Evolutionary conservation across 2,329 filamentous ascomycete species (phyloP).

Genomic region (Exophiala bonariae): DNA sequence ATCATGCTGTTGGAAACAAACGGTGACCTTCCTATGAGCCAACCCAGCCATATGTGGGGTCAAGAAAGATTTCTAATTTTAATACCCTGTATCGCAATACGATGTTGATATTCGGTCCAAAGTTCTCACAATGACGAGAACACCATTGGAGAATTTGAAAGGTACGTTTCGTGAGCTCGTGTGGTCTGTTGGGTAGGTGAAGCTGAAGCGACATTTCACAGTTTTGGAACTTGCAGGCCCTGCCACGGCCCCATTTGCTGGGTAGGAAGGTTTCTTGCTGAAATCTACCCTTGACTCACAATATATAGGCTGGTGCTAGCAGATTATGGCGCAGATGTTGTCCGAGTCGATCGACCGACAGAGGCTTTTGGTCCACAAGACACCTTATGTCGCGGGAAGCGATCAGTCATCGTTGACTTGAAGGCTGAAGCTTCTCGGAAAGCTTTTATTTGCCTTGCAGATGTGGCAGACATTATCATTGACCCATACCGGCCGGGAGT

Average conservation of each 20-base stretch:
- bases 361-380: conserved; percentile 66
- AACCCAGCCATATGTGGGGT: too few relatives aligned
- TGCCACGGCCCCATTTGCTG: conserved; percentile 37
- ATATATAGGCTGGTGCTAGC: conserved; percentile 62
- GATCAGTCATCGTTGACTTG: conserved; percentile 63
- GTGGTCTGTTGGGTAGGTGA: too few relatives aligned
- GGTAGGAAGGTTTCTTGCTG: conserved; percentile 1
- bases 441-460: conserved; percentile 60
- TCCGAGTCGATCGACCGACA: conserved; percentile 68
- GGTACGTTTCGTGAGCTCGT: background rate
- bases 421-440: conserved; percentile 54
- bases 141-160: conserved; percentile 53
- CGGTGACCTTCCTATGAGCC: too few relatives aligned
- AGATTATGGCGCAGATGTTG: conserved; percentile 73
- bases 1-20: too few relatives aligned
- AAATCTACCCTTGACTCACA: background rate
- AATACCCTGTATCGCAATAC: too few relatives aligned
- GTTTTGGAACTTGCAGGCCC: conserved; percentile 75
- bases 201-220: conserved; percentile 43
- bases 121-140: background rate
- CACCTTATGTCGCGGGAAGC: conserved; percentile 41
- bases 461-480: conserved; percentile 64
- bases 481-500: conserved; percentile 71
- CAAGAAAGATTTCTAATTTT: too few relatives aligned
- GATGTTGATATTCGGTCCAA: too few relatives aligned